Evolutionary conservation across 2,329 filamentous ascomycete species (phyloP), one percentile per base, ranked within the genome.

Genomic region (Fusarium mangiferae): DNA sequence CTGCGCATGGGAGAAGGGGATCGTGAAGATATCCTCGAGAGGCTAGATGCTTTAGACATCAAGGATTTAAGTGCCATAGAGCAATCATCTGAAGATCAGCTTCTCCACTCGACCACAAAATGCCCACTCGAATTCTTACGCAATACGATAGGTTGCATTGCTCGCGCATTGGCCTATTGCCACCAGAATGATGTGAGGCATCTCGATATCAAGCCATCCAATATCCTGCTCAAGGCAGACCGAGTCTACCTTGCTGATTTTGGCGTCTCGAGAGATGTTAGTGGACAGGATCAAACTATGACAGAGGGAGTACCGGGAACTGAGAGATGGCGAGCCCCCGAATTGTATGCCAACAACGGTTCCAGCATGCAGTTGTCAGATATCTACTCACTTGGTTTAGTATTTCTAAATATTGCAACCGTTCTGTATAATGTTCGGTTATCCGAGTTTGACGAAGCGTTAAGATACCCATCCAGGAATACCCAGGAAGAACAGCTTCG

Each of bases 241-340:
- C 80, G 83, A 14, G 85, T 87, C 14, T 87, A 87, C 65, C 79
- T 87, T 20, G 84, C 85, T 28, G 86, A 87, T 73, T 87, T 87
- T 78, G 86, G 85, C 41, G 86, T 87, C 30, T 84, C 86, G 18
- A 80, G 82, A 58, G 85, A 87, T 55, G 84, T 87, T 20, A 83
- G 82, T 55, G 83, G 82, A 46, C 81, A 82, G 30, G 85, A 86
- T 15, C 81, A 85, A 55, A 86, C 84, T 12, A 85, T 82, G 61
- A 87, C 85, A 1, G 81, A 83, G 36, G 83, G 83, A 0, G 63
- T 78, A 15, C 82, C 83, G 8, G 84, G 84, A 3, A 86, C 85
- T 0, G 81, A 81, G 24, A 84, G 82, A 54, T 87, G 85, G 84
- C 81, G 82, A 17, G 84, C 85, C 2, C 85, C 86, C 0, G 85